A percentile compares a stretch with the other conserved stretches of the same genome.
phyloP scores from a whole-genome alignment of 2,329 filamentous ascomycete genomes.

The Calonectria honghensis region DNA sequence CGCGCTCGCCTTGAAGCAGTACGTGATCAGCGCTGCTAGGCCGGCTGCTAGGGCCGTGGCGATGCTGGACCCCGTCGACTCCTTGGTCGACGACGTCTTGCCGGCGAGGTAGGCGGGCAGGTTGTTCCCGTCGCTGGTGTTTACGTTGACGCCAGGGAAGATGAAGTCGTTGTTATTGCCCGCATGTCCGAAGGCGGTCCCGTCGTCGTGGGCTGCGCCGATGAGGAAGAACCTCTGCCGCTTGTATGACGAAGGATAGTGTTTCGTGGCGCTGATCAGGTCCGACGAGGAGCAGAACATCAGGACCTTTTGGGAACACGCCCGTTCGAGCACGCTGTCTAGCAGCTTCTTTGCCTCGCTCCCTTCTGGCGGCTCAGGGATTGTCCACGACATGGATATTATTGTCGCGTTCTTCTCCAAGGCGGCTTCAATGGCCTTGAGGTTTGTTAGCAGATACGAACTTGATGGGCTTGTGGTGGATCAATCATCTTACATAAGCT shows the following conservation, averaged over 20 bases:
- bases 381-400: constrained; percentile 1
- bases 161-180: neutral
- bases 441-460: neutral
- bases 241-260: neutral
- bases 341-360: neutral
- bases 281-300: constrained; percentile 1
- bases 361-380: neutral
- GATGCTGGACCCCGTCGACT: neutral
- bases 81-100: neutral
- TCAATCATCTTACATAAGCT: neutral
- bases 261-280: neutral
- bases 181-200: neutral
- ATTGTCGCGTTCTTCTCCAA: neutral
- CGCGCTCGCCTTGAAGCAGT: neutral
- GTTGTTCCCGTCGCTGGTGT: neutral
- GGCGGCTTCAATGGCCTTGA: neutral
- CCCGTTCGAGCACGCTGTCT: neutral
- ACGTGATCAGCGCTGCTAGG: neutral
- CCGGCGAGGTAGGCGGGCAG: neutral
- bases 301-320: neutral
- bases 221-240: neutral
- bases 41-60: neutral
- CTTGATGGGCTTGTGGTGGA: neutral
- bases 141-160: neutral
- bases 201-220: neutral